A percentile compares a stretch with the other conserved stretches of the same genome.
These are phyloP conservation scores for Geosmithia putterillii DNA, from an alignment of 2,329 filamentous ascomycete species.

Conservation along the genomic window DNA sequence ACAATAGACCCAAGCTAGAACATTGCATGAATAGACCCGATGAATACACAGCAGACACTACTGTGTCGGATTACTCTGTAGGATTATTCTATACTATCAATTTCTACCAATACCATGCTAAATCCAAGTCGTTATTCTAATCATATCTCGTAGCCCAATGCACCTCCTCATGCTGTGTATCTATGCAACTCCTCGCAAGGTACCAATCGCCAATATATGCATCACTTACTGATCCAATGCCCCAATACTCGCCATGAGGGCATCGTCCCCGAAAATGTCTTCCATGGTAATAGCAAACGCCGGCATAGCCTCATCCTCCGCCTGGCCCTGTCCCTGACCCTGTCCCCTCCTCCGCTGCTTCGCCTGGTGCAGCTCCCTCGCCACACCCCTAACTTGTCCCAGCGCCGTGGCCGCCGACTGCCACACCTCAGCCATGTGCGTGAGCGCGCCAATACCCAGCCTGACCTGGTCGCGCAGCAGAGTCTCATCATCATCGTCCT, in stretches of 20 bases:
- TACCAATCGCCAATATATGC: too few species aligned
- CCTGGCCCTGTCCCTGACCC: neutral
- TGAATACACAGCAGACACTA: too few species aligned
- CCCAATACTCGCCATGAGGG: neutral
- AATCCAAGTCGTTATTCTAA: too few species aligned
- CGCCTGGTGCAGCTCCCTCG: slow-evolving; percentile 57
- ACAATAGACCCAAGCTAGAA: too few species aligned
- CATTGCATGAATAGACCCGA: too few species aligned
- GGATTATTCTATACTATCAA: too few species aligned
- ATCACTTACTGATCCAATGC: too few species aligned
- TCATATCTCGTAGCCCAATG: too few species aligned
- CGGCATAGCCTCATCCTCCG: neutral
- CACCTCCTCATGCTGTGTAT: too few species aligned
- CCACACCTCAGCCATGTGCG: slow-evolving; percentile 59
- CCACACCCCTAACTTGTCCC: slow-evolving; percentile 65
- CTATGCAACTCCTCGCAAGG: too few species aligned
- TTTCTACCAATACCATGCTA: too few species aligned
- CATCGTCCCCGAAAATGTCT: neutral
- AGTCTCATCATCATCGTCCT: slow-evolving; percentile 22
- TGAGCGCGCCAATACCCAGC: slow-evolving; percentile 66
- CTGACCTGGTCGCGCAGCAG: slow-evolving; percentile 63
- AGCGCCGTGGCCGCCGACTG: slow-evolving; percentile 57
- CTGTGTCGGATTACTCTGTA: too few species aligned
- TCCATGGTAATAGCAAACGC: neutral
- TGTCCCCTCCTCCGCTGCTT: slow-evolving; percentile 35